phyloP scores from a whole-genome alignment of 2,329 filamentous ascomycete species.

The Emmonsiellopsis sp. region DNA sequence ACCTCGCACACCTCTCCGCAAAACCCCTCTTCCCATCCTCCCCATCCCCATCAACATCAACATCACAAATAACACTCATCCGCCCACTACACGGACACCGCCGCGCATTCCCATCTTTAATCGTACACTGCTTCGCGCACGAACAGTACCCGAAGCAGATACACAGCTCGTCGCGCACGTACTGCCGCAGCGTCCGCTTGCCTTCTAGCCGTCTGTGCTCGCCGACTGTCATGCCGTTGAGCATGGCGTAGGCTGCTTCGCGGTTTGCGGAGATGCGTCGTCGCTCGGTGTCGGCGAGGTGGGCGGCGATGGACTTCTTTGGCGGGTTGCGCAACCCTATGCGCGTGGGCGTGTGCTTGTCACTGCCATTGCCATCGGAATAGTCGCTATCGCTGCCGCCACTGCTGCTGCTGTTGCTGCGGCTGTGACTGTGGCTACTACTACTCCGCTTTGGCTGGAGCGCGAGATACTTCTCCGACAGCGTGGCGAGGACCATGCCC shows the following conservation, averaged over 20 bases:
- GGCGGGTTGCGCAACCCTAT: not conserved
- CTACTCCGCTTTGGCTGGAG: slow-evolving; percentile 11
- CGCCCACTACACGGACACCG: slow-evolving; percentile 29
- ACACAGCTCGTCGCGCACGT: slow-evolving; percentile 26
- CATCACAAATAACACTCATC: slow-evolving; percentile 21
- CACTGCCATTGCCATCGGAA: not conserved
- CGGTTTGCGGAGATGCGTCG: slow-evolving; percentile 21
- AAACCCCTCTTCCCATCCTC: slow-evolving; percentile 13
- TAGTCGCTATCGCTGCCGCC: not conserved
- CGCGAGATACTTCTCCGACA: slow-evolving; percentile 30
- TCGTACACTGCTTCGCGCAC: slow-evolving; percentile 27
- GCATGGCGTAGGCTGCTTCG: slow-evolving; percentile 23
- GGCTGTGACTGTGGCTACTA: not conserved
- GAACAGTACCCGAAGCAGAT: slow-evolving; percentile 25
- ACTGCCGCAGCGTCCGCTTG: slow-evolving; percentile 16
- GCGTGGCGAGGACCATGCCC: slow-evolving; percentile 18
- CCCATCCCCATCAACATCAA: slow-evolving; percentile 7
- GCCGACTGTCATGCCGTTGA: slow-evolving; percentile 27
- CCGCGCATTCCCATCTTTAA: slow-evolving; percentile 14
- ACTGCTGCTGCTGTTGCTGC: not conserved
- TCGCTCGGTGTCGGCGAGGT: slow-evolving; percentile 14
- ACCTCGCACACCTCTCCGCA: slow-evolving; percentile 17
- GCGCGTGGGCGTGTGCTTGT: too few relatives aligned
- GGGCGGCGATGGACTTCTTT: slow-evolving; percentile 5
- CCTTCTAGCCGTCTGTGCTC: slow-evolving; percentile 23